Conservation (phyloP, 768 basidiomycete genomes). For the Clitopilus passeckerianus region DNA sequence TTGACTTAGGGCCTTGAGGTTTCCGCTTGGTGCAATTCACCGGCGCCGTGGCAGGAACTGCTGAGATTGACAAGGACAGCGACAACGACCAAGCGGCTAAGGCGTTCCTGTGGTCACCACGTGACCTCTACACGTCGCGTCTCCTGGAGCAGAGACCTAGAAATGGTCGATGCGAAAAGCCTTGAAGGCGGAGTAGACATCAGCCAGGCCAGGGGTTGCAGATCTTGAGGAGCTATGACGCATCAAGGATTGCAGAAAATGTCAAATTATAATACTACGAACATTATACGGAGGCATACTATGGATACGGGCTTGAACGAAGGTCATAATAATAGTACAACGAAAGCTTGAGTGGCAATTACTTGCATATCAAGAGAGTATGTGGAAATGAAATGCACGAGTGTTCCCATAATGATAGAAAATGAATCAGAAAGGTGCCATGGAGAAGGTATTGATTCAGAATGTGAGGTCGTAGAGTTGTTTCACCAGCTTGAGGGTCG, state of each 20-base stretch:
- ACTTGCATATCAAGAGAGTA: background rate
- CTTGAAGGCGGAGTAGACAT: background rate
- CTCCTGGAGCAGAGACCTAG: background rate
- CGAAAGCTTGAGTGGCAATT: background rate
- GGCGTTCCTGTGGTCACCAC: background rate
- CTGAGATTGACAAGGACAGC: background rate
- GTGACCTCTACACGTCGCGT: background rate
- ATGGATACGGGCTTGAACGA: background rate
- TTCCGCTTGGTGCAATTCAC: background rate
- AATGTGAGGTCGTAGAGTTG: conserved; percentile 31
- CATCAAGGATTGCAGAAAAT: background rate
- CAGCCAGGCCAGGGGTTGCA: too few species aligned
- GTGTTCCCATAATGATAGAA: background rate
- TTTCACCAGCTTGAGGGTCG: conserved; percentile 59
- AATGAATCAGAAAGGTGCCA: background rate
- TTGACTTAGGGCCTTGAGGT: background rate
- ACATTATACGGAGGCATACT: background rate
- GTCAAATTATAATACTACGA: background rate
- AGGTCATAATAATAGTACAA: background rate
- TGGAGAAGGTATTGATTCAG: background rate
- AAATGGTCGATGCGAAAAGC: background rate
- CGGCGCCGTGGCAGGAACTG: background rate
- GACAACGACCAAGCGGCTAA: background rate
- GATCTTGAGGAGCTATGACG: background rate
- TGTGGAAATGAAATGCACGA: background rate